Percentiles rank a stretch among this genome's conserved stretches.
phyloP scores from a whole-genome alignment of 2,329 filamentous ascomycete species.

The Daldinia sp. region DNA sequence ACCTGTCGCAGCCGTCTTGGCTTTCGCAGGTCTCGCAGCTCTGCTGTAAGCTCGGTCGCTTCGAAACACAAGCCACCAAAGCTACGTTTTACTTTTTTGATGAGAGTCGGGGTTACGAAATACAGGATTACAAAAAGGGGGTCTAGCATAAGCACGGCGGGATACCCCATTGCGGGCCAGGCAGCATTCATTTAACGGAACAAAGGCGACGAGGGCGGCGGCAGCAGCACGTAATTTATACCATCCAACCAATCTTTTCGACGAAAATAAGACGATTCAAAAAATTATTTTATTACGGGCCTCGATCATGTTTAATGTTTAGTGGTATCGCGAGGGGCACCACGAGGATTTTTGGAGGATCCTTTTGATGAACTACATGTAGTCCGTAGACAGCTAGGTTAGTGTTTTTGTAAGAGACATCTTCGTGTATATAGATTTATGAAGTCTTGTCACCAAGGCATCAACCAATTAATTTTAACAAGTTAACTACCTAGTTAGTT shows the following conservation, averaged over 20 bases:
- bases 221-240: conserved; percentile 10
- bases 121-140: neutral
- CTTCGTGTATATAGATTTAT: conserved; percentile 35
- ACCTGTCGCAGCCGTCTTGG: conserved; percentile 40
- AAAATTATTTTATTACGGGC: conserved; percentile 4
- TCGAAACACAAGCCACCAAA: conserved; percentile 12
- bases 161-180: neutral
- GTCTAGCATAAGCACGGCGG: conserved; percentile 7
- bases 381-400: conserved; percentile 17
- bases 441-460: conserved; percentile 8
- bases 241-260: neutral
- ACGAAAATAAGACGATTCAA: conserved; percentile 3
- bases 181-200: conserved; percentile 16
- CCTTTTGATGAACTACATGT: conserved; percentile 12
- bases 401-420: conserved; percentile 3
- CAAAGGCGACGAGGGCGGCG: neutral
- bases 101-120: neutral
- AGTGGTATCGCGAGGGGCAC: conserved; percentile 8
- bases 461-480: conserved; percentile 20
- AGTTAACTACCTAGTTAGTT: conserved; percentile 1
- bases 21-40: conserved; percentile 42
- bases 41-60: conserved; percentile 34
- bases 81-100: neutral
- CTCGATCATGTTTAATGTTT: conserved; percentile 20
- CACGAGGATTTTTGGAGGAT: conserved; percentile 9